These are phyloP conservation scores for Erysimum pusillum DNA, from an alignment of 441 rosid genomes.

Conservation along the genomic window DNA sequence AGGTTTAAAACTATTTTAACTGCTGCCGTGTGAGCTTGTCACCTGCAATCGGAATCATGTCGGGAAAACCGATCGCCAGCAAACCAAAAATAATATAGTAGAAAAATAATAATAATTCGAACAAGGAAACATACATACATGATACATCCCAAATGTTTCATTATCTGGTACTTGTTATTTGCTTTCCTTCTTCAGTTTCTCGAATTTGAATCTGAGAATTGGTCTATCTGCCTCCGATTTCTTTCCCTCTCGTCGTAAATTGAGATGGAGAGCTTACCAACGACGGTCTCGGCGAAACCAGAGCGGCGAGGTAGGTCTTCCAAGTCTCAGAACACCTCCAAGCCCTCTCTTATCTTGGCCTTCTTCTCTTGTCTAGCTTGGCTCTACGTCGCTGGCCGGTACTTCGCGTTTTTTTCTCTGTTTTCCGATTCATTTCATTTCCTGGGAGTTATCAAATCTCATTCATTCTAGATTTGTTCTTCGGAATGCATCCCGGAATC, in stretches of 20 bases:
- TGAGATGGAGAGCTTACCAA: slow-evolving; percentile 79
- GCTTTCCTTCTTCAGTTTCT: slow-evolving; percentile 26
- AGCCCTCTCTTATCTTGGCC: slow-evolving; percentile 79
- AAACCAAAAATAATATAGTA: no score
- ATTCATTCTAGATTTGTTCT: slow-evolving; percentile 9
- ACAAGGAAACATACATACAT: slow-evolving; percentile 38
- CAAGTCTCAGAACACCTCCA: slow-evolving; percentile 74
- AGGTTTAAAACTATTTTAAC: not conserved
- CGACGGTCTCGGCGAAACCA: slow-evolving; percentile 62
- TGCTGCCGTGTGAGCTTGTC: not conserved
- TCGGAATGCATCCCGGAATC: not conserved
- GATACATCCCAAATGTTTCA: slow-evolving; percentile 4
- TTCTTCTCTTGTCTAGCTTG: slow-evolving; percentile 97
- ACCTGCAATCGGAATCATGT: slow-evolving; percentile 18
- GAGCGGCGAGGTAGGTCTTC: slow-evolving; percentile 90
- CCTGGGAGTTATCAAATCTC: slow-evolving; percentile 5
- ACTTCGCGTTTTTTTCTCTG: slow-evolving; percentile 35
- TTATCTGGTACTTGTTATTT: slow-evolving; percentile 27
- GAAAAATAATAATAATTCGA: not conserved
- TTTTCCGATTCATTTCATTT: not conserved
- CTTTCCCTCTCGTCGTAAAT: slow-evolving; percentile 28
- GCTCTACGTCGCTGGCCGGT: slow-evolving; percentile 99
- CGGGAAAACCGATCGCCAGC: slow-evolving; percentile 30
- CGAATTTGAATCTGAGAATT: slow-evolving; percentile 10
- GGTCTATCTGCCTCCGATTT: slow-evolving; percentile 9